Evolutionary conservation across 371 early-diverging fungal genomes (phyloP), one percentile per base, ranked within the genome.

Genomic region (Lichtheimia corymbifera): DNA sequence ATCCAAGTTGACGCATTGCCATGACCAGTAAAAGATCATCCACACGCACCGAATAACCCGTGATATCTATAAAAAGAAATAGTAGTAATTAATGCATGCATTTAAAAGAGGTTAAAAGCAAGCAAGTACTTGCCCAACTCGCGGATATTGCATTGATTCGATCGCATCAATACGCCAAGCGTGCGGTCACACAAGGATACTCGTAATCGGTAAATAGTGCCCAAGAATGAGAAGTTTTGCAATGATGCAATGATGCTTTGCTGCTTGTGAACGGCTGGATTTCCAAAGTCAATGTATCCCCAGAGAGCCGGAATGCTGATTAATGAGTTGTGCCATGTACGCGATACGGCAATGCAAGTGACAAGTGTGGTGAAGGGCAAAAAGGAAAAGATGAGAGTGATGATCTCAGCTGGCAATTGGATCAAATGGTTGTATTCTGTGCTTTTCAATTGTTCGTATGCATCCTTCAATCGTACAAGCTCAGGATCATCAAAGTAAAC

Each of bases 51-150:
- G 22, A 14, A 20, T 9, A 15, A 3, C 55, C 25, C 17, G 42
- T 56, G n/a, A 56, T 18, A 7, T 18, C 20, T 24, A 24, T 9
- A 5, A 6, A 52, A 18, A 22, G 17, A 45, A 47, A 18, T 6
- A 47, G n/a, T 22, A 22, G 5, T 20, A 54, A 18, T 18, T 40
- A 40, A 40, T 30, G 30, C 22, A 50, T 18, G 30, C 6, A 18
- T 5, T 22, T 28, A 18, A 7, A 17, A 5, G 18, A 24, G 12
- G 24, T 53, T 27, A 12, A 7, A 24, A 28, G 2, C 0, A 18
- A 54, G 55, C 6, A 14, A 41, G 13, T 54, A 56, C 57, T 56
- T 56, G 43, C 57, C 17, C 2, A 56, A 17, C 45, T 56, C 27
- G 2, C 11, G 7, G 3, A 56, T 22, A 0, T 13, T 11, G 3